Evolutionary conservation across 768 basidiomycete species (phyloP), one percentile per base, ranked within the genome.

Genomic region (Mycena rebaudengoi): DNA sequence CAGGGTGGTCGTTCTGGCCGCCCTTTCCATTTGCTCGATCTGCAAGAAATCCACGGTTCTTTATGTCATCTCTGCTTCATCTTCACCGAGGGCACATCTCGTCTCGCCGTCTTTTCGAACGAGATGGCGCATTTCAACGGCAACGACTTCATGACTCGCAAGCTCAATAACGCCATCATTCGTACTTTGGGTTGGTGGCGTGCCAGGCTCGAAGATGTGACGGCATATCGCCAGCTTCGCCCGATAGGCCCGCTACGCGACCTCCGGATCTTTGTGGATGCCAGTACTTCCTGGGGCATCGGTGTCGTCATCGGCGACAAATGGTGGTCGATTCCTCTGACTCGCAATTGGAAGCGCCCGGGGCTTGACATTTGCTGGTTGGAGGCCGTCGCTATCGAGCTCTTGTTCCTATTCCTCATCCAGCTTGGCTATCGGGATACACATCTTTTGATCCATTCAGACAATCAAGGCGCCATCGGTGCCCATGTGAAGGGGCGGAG

Each of bases 381-480:
- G 1, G 57, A 59, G 16, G 7, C 57, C 5, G 23, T 59, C 26
- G 59, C 59, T 1, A 51, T 60, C 29, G 59, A 60, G 40, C 14
- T 60, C 13, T 23, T 43, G 7, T 18, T 35, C 21, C 11, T 60
- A 23, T 60, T 60, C 29, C 37, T 60, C n/a, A 39, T 6, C 48
- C 49, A 60, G 41, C 48, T 41, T 1, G 7, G 14, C 12, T 18
- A 23, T n/a, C 29, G 7, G 20, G 50, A 61, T n/a, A n/a, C 35
- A 1, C 50, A 45, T 12, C 1, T 61, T 4, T n/a, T 44, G 0
- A 21, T 61, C 14, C 49, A 21, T 2, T 61, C 60, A 0, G 60
- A 61, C 23, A 61, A 61, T 18, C 41, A 61, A 26, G 50, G 49
- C 13, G 59, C 50, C 11, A 60, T 60, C 25, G 50, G 59, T 12